Base-by-base conservation (phyloP, 306 rosid genomes). In the Lagenaria siceraria region DNA sequence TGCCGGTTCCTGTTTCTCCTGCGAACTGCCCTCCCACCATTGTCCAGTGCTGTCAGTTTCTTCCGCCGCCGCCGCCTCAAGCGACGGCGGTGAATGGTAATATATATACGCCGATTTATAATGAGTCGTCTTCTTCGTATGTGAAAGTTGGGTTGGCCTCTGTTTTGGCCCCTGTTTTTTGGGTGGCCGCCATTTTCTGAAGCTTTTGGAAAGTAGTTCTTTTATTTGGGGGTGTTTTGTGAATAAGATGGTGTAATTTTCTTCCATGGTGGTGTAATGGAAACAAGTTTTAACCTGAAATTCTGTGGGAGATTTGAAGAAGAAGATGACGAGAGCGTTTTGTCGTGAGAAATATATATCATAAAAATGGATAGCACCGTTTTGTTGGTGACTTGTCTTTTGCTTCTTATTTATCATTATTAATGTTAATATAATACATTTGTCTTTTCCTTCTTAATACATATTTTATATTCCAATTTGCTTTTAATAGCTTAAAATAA, bases 31-130 rank as follows among this genome's bases (percentile, higher is more conserved):
- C 77, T 4, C 77, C 77, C 11, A 10, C 60, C 2, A 5, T 49
- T 14, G 77, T 72, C 8, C 77, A 72, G 77, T 72, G 60, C 75
- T 72, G 77, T 22, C 56, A 48, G 55, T 70, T 42, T 49, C 14
- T n/a, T 33, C 77, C 77, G 7, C 77, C 60, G 21, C 77, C 77
- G 5, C 60, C 77, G 53, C 52, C 52, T 17, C 17, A 46, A 46
- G 17, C 52, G 52, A 46, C 54, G 54, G 54, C n/a, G 54, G 54
- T 4, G n/a, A 49, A 22, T 48, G 40, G 59, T 22, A 49, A 72
- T 33, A 49, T 72, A 72, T 72, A 72, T 3, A 72, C 77, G 1
- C 77, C 60, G 60, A 31, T 25, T 27, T 27, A 42, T 42, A 71
- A 71, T 15, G 55, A 24, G 75, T 71, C 76, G 10, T 71, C 59